Percentiles rank a stretch among this genome's conserved stretches.
Evolutionary conservation across 2,329 filamentous ascomycete genomes (phyloP).

Genomic region (Alternaria sp.): DNA sequence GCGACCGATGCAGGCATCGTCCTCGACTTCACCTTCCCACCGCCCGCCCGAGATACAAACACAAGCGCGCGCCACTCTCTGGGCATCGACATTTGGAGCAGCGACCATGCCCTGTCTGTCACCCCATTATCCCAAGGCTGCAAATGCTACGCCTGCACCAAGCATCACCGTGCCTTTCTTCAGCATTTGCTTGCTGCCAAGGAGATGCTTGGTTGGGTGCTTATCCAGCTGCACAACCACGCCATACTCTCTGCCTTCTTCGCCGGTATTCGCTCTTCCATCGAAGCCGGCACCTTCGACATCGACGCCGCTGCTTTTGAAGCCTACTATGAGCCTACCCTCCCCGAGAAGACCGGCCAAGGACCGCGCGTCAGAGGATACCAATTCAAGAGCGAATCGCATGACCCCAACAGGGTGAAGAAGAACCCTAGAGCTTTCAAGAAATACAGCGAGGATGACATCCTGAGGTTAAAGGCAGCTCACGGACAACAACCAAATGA

Average conservation of each 20-base stretch:
- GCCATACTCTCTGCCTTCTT: slow-evolving; percentile 78
- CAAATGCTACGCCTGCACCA: slow-evolving; percentile 81
- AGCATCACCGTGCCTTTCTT: slow-evolving; percentile 86
- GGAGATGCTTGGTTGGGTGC: slow-evolving; percentile 95
- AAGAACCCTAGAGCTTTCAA: slow-evolving; percentile 46
- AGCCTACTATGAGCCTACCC: slow-evolving; percentile 69
- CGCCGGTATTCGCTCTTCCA: slow-evolving; percentile 69
- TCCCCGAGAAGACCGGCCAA: slow-evolving; percentile 78
- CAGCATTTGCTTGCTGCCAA: slow-evolving; percentile 88
- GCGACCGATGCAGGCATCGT: slow-evolving; percentile 87
- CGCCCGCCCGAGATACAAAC: slow-evolving; percentile 29
- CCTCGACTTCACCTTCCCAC: slow-evolving; percentile 78
- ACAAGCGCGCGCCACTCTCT: slow-evolving; percentile 54
- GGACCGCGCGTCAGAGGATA: slow-evolving; percentile 65
- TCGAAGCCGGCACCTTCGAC: slow-evolving; percentile 65
- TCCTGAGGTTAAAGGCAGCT: slow-evolving; percentile 35
- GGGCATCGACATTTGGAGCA: slow-evolving; percentile 80
- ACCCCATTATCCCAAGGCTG: slow-evolving; percentile 70
- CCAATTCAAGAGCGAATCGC: slow-evolving; percentile 43
- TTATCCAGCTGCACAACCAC: slow-evolving; percentile 93
- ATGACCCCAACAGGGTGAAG: slow-evolving; percentile 31
- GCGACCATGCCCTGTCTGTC: slow-evolving; percentile 66
- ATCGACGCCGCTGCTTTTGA: slow-evolving; percentile 68
- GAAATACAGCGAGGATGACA: slow-evolving; percentile 37
- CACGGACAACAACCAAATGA: slow-evolving; percentile 42